A percentile compares a stretch with the other conserved stretches of the same genome.
Conservation (phyloP, 345 rosid genomes). For the Salix purpurea region DNA sequence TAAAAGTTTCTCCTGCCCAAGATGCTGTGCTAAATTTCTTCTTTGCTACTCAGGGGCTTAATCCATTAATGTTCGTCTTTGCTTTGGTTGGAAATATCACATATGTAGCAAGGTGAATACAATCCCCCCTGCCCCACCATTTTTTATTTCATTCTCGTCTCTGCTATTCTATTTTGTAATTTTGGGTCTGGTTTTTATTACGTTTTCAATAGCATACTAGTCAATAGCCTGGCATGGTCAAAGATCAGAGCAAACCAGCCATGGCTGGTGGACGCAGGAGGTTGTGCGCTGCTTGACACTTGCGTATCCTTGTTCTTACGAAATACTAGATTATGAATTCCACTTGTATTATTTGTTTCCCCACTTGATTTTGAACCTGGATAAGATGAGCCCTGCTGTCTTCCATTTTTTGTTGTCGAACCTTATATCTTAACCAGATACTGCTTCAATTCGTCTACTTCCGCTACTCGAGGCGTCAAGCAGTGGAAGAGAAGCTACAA, state of each 20-base stretch:
- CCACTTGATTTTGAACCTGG: not conserved
- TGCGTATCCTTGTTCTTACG: slow-evolving; percentile 48
- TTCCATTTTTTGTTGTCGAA: slow-evolving; percentile 10
- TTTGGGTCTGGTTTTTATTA: not conserved
- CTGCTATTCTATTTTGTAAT: not conserved
- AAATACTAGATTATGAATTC: not conserved
- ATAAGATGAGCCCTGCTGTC: not conserved
- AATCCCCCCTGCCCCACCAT: not conserved
- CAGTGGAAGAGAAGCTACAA: slow-evolving; percentile 17
- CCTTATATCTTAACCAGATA: slow-evolving; percentile 52
- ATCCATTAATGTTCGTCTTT: slow-evolving; percentile 77
- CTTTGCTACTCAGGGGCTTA: slow-evolving; percentile 56
- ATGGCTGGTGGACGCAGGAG: slow-evolving; percentile 86
- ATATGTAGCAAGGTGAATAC: slow-evolving; percentile 66
- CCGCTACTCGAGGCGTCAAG: slow-evolving; percentile 26
- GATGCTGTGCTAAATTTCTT: slow-evolving; percentile 6
- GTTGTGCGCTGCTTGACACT: slow-evolving; percentile 69
- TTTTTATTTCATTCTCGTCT: not conserved
- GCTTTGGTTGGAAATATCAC: slow-evolving; percentile 75
- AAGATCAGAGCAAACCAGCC: slow-evolving; percentile 67
- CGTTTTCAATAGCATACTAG: slow-evolving; percentile 51
- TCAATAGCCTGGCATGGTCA: slow-evolving; percentile 58
- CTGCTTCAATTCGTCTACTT: slow-evolving; percentile 64
- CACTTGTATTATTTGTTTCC: not conserved
- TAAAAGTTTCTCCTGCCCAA: not conserved